Conservation (phyloP, 371 early-diverging fungal genomes). For the Chytridiales sp. region DNA sequence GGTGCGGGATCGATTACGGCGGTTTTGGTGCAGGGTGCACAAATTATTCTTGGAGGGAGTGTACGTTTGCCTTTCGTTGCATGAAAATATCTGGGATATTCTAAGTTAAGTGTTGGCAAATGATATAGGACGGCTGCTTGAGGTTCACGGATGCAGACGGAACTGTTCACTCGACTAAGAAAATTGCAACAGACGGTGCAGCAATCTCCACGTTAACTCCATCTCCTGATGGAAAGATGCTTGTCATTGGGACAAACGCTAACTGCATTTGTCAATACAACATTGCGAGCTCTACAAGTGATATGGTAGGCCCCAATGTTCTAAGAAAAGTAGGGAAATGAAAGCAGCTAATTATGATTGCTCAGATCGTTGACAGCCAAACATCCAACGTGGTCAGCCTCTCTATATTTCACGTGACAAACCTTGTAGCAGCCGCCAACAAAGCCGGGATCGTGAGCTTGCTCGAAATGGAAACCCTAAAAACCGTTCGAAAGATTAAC, state of each 20-base stretch:
- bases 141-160: too few species aligned
- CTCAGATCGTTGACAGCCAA: neutral
- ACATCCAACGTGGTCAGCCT: constrained; percentile 5
- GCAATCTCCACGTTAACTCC: constrained; percentile 16
- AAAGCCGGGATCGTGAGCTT: constrained; percentile 22
- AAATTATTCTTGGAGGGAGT: constrained; percentile 36
- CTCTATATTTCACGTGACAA: constrained; percentile 20
- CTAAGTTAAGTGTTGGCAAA: too few species aligned
- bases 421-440: constrained; percentile 26
- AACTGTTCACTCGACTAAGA: too few species aligned
- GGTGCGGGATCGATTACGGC: constrained; percentile 12
- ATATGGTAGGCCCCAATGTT: too few species aligned
- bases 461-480: constrained; percentile 27
- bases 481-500: neutral
- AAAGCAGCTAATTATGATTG: too few species aligned
- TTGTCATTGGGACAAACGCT: constrained; percentile 22
- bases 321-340: too few species aligned
- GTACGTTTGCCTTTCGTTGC: constrained; percentile 18
- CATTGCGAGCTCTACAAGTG: too few species aligned
- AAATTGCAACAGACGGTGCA: constrained; percentile 1
- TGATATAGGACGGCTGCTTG: constrained; percentile 38
- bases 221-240: constrained; percentile 32
- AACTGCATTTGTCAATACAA: constrained; percentile 3
- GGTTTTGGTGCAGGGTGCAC: constrained; percentile 22
- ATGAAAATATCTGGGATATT: neutral